Evolutionary conservation across 371 early-diverging fungal species (phyloP), one percentile per base, ranked within the genome.

Genomic region (Lichtheimia corymbifera): DNA sequence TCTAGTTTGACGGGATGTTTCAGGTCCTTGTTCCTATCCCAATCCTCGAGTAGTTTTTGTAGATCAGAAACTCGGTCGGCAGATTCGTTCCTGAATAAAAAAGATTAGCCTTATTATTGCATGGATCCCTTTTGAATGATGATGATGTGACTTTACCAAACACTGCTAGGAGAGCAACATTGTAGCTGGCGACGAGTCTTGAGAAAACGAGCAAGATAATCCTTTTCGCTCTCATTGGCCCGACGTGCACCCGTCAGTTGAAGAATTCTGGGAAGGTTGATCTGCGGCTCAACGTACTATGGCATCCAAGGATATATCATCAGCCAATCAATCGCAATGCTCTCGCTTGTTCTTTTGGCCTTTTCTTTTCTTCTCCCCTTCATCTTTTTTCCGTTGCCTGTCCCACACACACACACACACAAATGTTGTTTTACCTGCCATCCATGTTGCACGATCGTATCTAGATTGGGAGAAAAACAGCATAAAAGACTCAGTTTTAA

Each of bases 371-470:
- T 28, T 15, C 35, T 55, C 22, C 58, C 49, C 42, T 17, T 43
- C 6, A 28, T 42, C n/a, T 18, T 28, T 22, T 44, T 52, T 27
- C 44, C 53, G 20, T 22, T 55, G 5, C 35, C 35, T 35, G 35
- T 35, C 9, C 35, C 35, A 35, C 35, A 35, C 35, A 35, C n/a
- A n/a, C n/a, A n/a, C n/a, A n/a, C n/a, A n/a, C n/a, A n/a, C n/a
- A n/a, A n/a, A n/a, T n/a, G n/a, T n/a, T 54, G 25, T 54, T 42
- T 51, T 68, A 71, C 76, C 71, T 78, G 77, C 79, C 79, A 82
- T 14, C 82, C 82, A 62, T 82, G 82, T 52, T 82, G 77, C 53
- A 82, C 64, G 62, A 79, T 77, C n/a, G 82, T 79, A 59, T 82
- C 77, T 76, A 60, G 25, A 50, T 12, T 27, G 20, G 20, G 59